phyloP scores from a whole-genome alignment of 495 filamentous ascomycete genomes.

The Friedmanniomyces simplex region DNA sequence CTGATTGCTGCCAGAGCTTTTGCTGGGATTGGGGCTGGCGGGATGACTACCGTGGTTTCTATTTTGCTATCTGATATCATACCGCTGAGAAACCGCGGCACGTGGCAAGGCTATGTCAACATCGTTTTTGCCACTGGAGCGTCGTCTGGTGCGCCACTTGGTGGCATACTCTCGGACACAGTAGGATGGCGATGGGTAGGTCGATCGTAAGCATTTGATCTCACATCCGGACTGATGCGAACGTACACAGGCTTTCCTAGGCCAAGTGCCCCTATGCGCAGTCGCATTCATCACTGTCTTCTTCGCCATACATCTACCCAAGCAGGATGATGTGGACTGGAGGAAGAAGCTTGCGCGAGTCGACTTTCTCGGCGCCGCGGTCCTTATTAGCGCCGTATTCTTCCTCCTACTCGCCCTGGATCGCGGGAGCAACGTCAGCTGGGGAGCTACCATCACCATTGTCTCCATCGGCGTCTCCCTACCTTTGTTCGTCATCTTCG shows the following conservation, averaged over 20 bases:
- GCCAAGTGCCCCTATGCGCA: slow-evolving; percentile 57
- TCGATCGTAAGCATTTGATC: not conserved
- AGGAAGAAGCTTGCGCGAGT: slow-evolving; percentile 57
- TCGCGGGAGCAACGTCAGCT: slow-evolving; percentile 63
- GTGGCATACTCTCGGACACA: slow-evolving; percentile 62
- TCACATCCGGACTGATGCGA: not conserved
- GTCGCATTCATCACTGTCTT: slow-evolving; percentile 56
- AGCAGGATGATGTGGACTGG: slow-evolving; percentile 45
- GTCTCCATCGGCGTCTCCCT: slow-evolving; percentile 47
- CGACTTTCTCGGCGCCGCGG: slow-evolving; percentile 67
- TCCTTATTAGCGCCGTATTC: slow-evolving; percentile 59
- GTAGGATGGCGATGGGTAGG: slow-evolving; percentile 71
- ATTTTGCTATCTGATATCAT: slow-evolving; percentile 74
- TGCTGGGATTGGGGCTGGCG: slow-evolving; percentile 71
- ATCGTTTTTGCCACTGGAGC: slow-evolving; percentile 65
- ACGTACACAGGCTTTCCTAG: slow-evolving; percentile 39
- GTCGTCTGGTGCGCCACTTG: slow-evolving; percentile 61
- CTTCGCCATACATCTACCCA: slow-evolving; percentile 51
- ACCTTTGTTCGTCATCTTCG: slow-evolving; percentile 55
- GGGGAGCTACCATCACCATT: slow-evolving; percentile 51
- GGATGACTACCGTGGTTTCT: slow-evolving; percentile 70
- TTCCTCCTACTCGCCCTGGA: slow-evolving; percentile 66
- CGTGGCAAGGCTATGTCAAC: slow-evolving; percentile 77
- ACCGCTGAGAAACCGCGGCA: slow-evolving; percentile 68
- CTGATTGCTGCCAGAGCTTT: slow-evolving; percentile 61